Percentiles rank a stretch among this genome's conserved stretches.
Conservation (phyloP, 805 yeast species). For the Cyberlindnera bimundalis region DNA sequence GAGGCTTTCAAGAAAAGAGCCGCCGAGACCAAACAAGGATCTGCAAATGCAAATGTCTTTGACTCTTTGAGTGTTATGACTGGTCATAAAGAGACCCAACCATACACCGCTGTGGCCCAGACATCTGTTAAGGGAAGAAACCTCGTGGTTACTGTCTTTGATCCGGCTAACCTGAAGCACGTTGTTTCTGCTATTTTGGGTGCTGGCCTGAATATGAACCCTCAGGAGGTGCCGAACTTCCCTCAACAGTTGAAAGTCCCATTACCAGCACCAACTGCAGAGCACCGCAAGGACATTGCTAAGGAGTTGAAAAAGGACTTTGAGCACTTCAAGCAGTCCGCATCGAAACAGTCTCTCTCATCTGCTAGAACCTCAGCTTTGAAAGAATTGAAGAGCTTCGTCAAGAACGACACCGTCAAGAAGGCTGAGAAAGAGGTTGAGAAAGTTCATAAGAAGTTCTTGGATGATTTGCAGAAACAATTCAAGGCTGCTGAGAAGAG, state of each 20-base stretch:
- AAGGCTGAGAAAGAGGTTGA: constrained; percentile 62
- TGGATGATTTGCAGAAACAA: constrained; percentile 52
- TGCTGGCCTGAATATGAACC: constrained; percentile 70
- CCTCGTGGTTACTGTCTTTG: constrained; percentile 80
- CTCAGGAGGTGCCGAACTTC: constrained; percentile 70
- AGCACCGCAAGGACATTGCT: constrained; percentile 50
- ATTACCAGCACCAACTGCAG: constrained; percentile 72
- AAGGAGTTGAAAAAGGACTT: constrained; percentile 62
- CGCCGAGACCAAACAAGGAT: constrained; percentile 66
- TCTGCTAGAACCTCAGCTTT: constrained; percentile 56
- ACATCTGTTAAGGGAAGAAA: constrained; percentile 66
- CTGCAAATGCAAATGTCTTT: constrained; percentile 62
- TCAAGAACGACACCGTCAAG: constrained; percentile 53
- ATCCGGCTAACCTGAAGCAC: constrained; percentile 67
- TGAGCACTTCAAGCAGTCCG: constrained; percentile 58
- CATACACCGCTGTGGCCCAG: constrained; percentile 65
- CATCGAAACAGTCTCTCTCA: constrained; percentile 46
- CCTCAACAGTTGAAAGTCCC: constrained; percentile 71
- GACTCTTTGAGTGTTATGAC: constrained; percentile 52
- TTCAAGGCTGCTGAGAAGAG: constrained; percentile 54
- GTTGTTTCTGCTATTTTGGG: constrained; percentile 69
- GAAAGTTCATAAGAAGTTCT: constrained; percentile 61
- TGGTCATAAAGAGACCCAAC: constrained; percentile 41
- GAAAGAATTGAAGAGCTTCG: constrained; percentile 46
- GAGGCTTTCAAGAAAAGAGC: constrained; percentile 52